Evolutionary conservation across 2,329 filamentous ascomycete genomes (phyloP).

Genomic region (Stachybotrys chlorohalonatus): DNA sequence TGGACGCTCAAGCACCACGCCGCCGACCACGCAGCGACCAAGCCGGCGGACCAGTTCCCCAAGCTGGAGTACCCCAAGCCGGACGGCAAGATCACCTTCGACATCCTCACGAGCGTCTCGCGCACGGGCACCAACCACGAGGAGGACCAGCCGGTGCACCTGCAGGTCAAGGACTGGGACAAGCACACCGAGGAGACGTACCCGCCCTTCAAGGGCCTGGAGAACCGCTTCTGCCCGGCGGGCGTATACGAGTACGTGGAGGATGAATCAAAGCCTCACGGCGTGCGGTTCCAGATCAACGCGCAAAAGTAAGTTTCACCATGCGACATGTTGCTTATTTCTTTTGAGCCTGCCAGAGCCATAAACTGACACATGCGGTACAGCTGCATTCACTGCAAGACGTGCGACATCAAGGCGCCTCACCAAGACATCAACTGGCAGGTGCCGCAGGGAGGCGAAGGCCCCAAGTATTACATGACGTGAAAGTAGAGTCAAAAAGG

Average conservation of each 20-base stretch:
- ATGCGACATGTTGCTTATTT: background rate
- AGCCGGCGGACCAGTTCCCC: conserved; percentile 64
- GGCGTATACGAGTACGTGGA: conserved; percentile 98
- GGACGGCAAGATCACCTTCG: conserved; percentile 89
- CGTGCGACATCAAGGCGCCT: conserved; percentile 97
- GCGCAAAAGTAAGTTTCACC: conserved; percentile 73
- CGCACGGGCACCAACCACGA: conserved; percentile 97
- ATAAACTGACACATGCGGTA: conserved; percentile 3
- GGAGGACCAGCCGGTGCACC: conserved; percentile 93
- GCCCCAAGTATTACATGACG: conserved; percentile 65
- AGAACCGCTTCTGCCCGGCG: conserved; percentile 95
- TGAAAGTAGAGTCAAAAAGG: conserved; percentile 14
- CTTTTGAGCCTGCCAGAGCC: conserved; percentile 4
- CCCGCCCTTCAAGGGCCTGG: conserved; percentile 81
- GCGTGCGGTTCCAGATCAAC: conserved; percentile 96
- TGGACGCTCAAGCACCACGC: conserved; percentile 88
- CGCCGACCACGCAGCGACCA: conserved; percentile 70
- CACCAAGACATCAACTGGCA: conserved; percentile 97
- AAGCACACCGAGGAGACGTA: conserved; percentile 75
- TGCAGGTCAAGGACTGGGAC: conserved; percentile 94
- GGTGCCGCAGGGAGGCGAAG: conserved; percentile 84
- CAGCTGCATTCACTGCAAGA: conserved; percentile 99
- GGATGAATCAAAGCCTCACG: conserved; percentile 75
- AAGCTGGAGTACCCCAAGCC: conserved; percentile 98
- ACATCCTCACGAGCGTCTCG: conserved; percentile 91